Evolutionary conservation across 306 rosid species (phyloP).

Genomic region (Canavalia ensiformis): DNA sequence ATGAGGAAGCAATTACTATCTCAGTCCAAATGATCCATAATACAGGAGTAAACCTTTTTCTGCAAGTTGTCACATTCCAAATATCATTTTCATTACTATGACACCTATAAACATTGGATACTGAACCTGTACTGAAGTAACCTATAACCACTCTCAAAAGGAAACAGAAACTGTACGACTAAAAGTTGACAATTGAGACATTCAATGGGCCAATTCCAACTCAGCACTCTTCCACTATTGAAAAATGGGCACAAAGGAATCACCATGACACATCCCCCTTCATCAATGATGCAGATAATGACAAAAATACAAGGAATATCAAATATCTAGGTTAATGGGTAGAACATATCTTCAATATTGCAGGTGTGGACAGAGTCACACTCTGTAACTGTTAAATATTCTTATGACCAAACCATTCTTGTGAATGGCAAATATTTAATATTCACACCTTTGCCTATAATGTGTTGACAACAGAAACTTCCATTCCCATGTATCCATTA

Average conservation of each 20-base stretch:
- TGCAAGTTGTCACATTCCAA: conserved; percentile 41
- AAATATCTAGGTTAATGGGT: conserved; percentile 17
- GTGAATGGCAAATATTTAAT: conserved; percentile 11
- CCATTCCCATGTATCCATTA: conserved; percentile 30
- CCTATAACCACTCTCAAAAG: conserved; percentile 29
- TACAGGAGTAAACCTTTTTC: conserved; percentile 14
- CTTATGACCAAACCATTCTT: conserved; percentile 15
- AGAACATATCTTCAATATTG: conserved; percentile 41
- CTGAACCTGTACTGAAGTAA: neutral
- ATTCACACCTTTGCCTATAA: conserved; percentile 8
- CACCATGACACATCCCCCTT: conserved; percentile 7
- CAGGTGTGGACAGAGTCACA: conserved; percentile 7
- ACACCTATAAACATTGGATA: conserved; percentile 32
- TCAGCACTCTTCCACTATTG: conserved; percentile 25
- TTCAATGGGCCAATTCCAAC: conserved; percentile 7
- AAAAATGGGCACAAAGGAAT: conserved; percentile 19
- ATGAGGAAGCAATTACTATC: conserved; percentile 35
- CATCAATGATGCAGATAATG: conserved; percentile 19
- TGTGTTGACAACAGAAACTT: conserved; percentile 3
- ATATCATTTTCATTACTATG: conserved; percentile 16
- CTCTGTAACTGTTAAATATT: neutral
- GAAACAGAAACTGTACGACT: conserved; percentile 19
- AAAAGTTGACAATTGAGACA: conserved; percentile 20
- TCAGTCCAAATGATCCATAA: conserved; percentile 23
- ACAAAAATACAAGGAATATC: conserved; percentile 8